These are phyloP conservation scores for Lactarius vividus DNA, from an alignment of 768 basidiomycete genomes.

Conservation along the genomic window DNA sequence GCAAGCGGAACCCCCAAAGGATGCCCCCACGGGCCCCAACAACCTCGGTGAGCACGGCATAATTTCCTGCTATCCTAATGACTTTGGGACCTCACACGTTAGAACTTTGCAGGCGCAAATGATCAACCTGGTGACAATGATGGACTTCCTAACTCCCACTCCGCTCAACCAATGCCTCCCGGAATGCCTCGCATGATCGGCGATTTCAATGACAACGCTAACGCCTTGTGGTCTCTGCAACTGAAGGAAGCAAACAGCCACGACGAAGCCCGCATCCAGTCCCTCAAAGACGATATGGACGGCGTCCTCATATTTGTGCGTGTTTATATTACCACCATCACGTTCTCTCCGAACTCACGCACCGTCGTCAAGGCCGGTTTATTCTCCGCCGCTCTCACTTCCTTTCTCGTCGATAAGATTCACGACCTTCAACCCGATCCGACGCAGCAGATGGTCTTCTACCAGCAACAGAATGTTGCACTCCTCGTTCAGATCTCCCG, in stretches of 20 bases:
- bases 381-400: constrained; percentile 12
- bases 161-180: neutral
- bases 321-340: neutral
- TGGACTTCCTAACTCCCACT: neutral
- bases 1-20: neutral
- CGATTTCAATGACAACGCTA: neutral
- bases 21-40: neutral
- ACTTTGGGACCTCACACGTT: neutral
- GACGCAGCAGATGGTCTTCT: no score
- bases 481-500: no score
- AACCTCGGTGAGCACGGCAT: neutral
- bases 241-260: neutral
- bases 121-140: neutral
- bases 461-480: no score
- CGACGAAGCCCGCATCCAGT: neutral
- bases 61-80: neutral
- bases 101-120: neutral
- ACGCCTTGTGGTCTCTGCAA: constrained; percentile 1
- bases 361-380: constrained; percentile 11
- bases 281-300: neutral
- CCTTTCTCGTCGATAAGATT: constrained; percentile 10
- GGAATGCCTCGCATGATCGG: neutral
- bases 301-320: constrained; percentile 4
- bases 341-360: neutral
- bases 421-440: constrained; percentile 8